Evolutionary conservation across 2,329 filamentous ascomycete species (phyloP).

Genomic region (Myriosclerotinia duriaeana): DNA sequence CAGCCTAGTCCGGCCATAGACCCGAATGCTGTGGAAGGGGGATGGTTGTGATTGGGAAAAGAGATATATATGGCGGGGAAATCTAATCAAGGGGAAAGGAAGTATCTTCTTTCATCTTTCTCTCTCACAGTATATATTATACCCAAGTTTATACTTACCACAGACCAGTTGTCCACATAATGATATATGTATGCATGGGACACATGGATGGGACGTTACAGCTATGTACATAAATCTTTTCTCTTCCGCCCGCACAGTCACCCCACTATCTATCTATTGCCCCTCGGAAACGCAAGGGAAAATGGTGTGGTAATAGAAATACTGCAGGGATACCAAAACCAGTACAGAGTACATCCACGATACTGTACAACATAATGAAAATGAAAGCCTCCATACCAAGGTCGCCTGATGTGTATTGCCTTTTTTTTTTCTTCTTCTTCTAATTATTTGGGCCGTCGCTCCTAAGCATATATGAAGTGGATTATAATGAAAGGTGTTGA

Average conservation of each 20-base stretch:
- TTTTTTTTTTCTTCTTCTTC: too few relatives aligned
- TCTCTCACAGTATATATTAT: neutral
- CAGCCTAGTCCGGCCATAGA: neutral
- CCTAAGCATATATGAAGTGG: too few relatives aligned
- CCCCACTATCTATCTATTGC: too few relatives aligned
- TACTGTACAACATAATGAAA: too few relatives aligned
- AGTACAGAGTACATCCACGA: too few relatives aligned
- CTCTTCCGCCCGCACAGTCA: neutral
- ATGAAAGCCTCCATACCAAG: too few relatives aligned
- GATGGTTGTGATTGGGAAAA: neutral
- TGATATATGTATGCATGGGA: neutral
- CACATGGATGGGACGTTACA: neutral
- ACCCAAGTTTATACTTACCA: neutral
- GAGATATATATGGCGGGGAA: neutral
- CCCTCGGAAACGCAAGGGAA: too few relatives aligned
- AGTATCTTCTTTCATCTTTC: neutral
- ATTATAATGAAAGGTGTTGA: too few relatives aligned
- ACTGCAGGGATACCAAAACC: too few relatives aligned
- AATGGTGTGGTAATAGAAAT: too few relatives aligned
- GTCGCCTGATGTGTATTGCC: too few relatives aligned
- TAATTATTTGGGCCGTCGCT: too few relatives aligned
- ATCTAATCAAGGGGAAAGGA: neutral
- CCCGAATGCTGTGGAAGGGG: conserved; percentile 1
- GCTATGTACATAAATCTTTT: neutral
- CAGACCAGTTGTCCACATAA: neutral